These are phyloP conservation scores for Pythium phragmitis DNA, from an alignment of 352 stramenopile species.

Conservation along the genomic window DNA sequence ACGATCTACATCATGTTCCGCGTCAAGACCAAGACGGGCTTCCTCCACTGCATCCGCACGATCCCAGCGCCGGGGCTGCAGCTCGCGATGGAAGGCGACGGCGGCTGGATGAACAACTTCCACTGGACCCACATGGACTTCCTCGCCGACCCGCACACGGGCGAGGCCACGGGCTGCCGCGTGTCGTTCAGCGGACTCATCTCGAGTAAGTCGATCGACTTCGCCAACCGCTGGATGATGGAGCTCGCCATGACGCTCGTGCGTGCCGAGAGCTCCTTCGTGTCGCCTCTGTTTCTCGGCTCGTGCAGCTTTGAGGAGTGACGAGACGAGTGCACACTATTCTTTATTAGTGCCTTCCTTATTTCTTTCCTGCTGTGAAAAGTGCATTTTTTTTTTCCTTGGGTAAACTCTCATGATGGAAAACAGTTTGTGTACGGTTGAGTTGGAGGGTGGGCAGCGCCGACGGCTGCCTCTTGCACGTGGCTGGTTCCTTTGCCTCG, in stretches of 20 bases:
- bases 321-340: not conserved
- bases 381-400: too few species aligned
- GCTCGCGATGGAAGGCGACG: slow-evolving; percentile 21
- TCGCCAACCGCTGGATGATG: slow-evolving; percentile 33
- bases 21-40: slow-evolving; percentile 24
- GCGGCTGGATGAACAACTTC: slow-evolving; percentile 35
- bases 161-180: slow-evolving; percentile 20
- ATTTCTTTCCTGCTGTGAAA: too few species aligned
- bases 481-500: not conserved
- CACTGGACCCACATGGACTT: slow-evolving; percentile 34
- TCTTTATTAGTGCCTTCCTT: too few species aligned
- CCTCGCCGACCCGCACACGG: slow-evolving; percentile 18
- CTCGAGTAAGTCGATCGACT: slow-evolving; percentile 27
- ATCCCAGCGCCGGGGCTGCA: slow-evolving; percentile 24
- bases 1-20: slow-evolving; percentile 35
- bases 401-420: too few species aligned
- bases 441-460: too few species aligned
- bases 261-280: slow-evolving; percentile 30
- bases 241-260: slow-evolving; percentile 30
- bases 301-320: slow-evolving; percentile 9
- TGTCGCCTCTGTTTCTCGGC: slow-evolving; percentile 25
- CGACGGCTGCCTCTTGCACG: too few species aligned
- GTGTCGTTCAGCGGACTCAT: slow-evolving; percentile 30
- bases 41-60: slow-evolving; percentile 30
- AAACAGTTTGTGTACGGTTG: too few species aligned